These are phyloP conservation scores for Trichoderma erinaceum DNA, from an alignment of 495 filamentous ascomycete species.

Conservation along the genomic window DNA sequence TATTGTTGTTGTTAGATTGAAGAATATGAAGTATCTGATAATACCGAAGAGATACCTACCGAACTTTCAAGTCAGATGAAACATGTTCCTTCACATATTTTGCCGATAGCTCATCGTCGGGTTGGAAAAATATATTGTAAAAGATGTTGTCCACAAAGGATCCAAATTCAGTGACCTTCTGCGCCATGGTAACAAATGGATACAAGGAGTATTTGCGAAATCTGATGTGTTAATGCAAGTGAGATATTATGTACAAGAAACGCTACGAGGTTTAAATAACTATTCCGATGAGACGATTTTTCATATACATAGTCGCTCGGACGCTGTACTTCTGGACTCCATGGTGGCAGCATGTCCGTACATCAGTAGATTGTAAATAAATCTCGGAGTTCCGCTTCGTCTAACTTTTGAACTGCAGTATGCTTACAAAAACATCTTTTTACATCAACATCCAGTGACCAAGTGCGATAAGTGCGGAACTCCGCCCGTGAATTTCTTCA, in stretches of 20 bases:
- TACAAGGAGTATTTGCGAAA: background rate
- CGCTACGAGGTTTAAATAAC: no score
- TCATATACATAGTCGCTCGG: no score
- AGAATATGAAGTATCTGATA: background rate
- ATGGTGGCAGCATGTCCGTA: no score
- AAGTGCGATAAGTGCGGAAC: background rate
- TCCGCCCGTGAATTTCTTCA: background rate
- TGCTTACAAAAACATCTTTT: background rate
- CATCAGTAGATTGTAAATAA: no score
- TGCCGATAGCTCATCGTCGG: background rate
- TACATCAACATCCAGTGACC: background rate
- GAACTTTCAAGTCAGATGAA: background rate
- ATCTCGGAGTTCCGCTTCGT: background rate
- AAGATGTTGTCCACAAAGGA: background rate
- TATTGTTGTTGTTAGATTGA: background rate
- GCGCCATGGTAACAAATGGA: background rate
- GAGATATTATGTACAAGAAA: background rate
- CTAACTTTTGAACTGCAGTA: no score
- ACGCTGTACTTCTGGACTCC: no score
- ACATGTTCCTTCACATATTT: background rate
- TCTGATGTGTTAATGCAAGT: background rate
- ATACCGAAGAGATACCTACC: background rate
- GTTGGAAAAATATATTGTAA: background rate
- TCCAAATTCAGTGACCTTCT: background rate
- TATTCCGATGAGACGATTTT: no score